A percentile compares a stretch with the other conserved stretches of the same genome.
Evolutionary conservation across 179 eudicot species (phyloP).

Genomic region (Amaranthus tricolor): DNA sequence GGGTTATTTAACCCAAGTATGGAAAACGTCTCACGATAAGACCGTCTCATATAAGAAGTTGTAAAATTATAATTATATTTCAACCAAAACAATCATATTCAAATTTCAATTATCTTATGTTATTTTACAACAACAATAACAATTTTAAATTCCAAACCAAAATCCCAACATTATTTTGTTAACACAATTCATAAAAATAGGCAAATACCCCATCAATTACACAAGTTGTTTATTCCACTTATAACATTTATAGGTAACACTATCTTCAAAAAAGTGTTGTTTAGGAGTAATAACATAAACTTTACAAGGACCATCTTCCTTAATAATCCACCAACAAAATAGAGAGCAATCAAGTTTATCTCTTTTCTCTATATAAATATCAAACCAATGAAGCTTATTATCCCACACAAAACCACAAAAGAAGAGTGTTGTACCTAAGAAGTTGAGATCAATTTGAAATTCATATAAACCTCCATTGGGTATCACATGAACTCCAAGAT

Average conservation of each 20-base stretch:
- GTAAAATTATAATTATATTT: too few species aligned
- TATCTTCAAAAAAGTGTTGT: too few species aligned
- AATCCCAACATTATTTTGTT: neutral
- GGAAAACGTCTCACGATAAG: too few species aligned
- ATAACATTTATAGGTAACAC: neutral
- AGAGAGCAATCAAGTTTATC: neutral
- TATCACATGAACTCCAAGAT: neutral
- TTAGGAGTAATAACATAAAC: too few species aligned
- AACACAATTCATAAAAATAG: too few species aligned
- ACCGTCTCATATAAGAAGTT: too few species aligned
- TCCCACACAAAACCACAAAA: slow-evolving; percentile 12
- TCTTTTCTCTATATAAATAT: neutral
- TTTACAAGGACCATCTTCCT: slow-evolving; percentile 16
- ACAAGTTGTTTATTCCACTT: neutral
- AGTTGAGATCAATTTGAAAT: neutral
- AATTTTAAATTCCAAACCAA: too few species aligned
- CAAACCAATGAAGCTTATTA: neutral
- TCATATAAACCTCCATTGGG: neutral
- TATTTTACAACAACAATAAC: too few species aligned
- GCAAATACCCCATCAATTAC: too few species aligned
- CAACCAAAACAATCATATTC: too few species aligned
- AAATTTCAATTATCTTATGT: too few species aligned
- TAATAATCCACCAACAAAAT: slow-evolving; percentile 1
- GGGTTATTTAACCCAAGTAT: too few species aligned
- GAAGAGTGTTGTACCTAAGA: neutral